phyloP scores from a whole-genome alignment of 345 rosid species.

The Gynandropsis gynandra region DNA sequence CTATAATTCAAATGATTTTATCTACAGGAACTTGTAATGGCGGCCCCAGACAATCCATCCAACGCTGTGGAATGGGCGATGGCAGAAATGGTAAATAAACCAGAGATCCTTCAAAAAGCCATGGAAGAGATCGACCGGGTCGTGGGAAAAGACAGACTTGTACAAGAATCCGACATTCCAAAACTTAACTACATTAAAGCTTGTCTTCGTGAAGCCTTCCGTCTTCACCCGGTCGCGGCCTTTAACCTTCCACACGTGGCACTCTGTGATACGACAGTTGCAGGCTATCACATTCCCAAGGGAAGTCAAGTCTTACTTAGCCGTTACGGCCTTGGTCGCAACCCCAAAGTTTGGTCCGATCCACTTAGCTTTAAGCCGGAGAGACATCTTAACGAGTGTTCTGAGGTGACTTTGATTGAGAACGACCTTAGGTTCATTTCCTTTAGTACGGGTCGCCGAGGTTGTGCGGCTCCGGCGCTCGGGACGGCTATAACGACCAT shows the following conservation, averaged over 20 bases:
- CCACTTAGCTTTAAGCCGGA: conserved; percentile 30
- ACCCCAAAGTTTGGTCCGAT: conserved; percentile 34
- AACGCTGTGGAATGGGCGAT: conserved; percentile 42
- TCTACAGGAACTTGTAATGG: conserved; percentile 39
- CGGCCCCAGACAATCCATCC: conserved; percentile 42
- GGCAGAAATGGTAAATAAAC: conserved; percentile 43
- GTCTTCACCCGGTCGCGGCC: conserved; percentile 41
- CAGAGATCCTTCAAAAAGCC: conserved; percentile 34
- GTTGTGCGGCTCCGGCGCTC: conserved; percentile 34
- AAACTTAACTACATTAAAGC: conserved; percentile 37
- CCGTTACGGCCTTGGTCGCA: conserved; percentile 37
- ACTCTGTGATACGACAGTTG: conserved; percentile 29
- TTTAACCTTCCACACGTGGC: conserved; percentile 41
- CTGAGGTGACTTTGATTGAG: conserved; percentile 27
- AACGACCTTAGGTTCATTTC: conserved; percentile 41
- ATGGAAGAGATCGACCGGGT: conserved; percentile 36
- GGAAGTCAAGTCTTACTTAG: conserved; percentile 43
- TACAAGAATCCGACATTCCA: conserved; percentile 43
- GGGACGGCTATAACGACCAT: conserved; percentile 39
- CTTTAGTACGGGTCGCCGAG: conserved; percentile 40
- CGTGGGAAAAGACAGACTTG: conserved; percentile 37
- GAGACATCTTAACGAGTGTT: conserved; percentile 25
- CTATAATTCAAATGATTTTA: neutral
- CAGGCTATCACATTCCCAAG: conserved; percentile 32
- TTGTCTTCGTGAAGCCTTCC: conserved; percentile 31